These are phyloP conservation scores for Yamadazyma paraphyllophila DNA, from an alignment of 805 yeast genomes.

Conservation along the genomic window DNA sequence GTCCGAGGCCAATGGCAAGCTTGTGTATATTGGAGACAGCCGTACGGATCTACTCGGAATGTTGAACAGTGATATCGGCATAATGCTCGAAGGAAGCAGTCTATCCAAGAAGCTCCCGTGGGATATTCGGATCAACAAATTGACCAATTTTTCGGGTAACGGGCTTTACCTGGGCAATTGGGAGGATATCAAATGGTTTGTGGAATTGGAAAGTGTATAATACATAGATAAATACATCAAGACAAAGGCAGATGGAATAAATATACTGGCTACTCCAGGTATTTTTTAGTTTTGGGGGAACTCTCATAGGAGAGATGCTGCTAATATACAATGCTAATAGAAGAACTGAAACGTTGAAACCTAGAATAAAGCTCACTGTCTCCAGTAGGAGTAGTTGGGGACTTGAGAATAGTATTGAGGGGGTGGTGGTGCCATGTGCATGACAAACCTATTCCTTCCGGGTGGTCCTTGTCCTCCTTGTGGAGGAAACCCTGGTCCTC, in stretches of 20 bases:
- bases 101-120: constrained; percentile 23
- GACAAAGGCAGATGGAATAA: too few species aligned
- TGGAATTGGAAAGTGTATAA: constrained; percentile 7
- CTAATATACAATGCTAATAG: constrained; percentile 4
- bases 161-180: constrained; percentile 4
- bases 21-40: constrained; percentile 61
- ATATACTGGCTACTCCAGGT: too few species aligned
- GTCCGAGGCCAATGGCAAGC: constrained; percentile 10
- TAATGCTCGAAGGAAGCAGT: constrained; percentile 40
- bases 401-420: constrained; percentile 7
- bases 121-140: constrained; percentile 7
- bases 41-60: constrained; percentile 56
- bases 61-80: constrained; percentile 45
- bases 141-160: neutral
- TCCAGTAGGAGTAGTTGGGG: constrained; percentile 8
- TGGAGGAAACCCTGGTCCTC: constrained; percentile 24
- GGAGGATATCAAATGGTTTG: constrained; percentile 3
- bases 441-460: constrained; percentile 6
- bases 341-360: neutral
- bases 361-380: constrained; percentile 1
- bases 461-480: constrained; percentile 26
- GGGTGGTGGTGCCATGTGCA: constrained; percentile 12
- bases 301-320: neutral
- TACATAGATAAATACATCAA: constrained; percentile 1
- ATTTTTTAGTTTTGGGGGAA: neutral